phyloP scores from a whole-genome alignment of 1,284 basidiomycete species.

The Athelia psychrophila region DNA sequence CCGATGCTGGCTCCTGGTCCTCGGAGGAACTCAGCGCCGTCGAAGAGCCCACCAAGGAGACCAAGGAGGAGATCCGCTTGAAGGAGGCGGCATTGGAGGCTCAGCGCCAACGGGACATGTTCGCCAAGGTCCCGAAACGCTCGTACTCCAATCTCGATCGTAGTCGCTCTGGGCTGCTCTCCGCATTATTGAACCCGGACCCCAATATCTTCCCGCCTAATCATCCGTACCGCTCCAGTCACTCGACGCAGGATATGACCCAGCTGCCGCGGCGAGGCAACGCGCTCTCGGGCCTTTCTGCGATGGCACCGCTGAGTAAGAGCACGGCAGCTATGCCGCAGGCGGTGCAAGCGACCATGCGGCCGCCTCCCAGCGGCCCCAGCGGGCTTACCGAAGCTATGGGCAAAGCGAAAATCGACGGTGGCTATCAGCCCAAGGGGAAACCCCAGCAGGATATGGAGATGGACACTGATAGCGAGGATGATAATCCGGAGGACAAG shows the following conservation, averaged over 20 bases:
- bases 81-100: constrained; percentile 56
- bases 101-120: constrained; percentile 70
- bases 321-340: constrained; percentile 63
- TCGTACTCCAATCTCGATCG: constrained; percentile 60
- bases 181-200: constrained; percentile 68
- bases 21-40: constrained; percentile 46
- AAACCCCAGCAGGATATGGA: constrained; percentile 70
- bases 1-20: constrained; percentile 53
- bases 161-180: constrained; percentile 56
- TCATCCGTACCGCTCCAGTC: constrained; percentile 56
- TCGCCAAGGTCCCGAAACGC: constrained; percentile 70
- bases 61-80: constrained; percentile 30
- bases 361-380: constrained; percentile 12
- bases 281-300: constrained; percentile 18
- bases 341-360: constrained; percentile 53
- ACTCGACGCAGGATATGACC: constrained; percentile 46
- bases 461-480: constrained; percentile 59
- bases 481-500: constrained; percentile 39
- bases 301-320: constrained; percentile 45
- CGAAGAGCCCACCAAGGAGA: constrained; percentile 20
- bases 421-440: constrained; percentile 57
- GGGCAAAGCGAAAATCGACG: constrained; percentile 8
- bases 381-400: constrained; percentile 14
- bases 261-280: constrained; percentile 28
- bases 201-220: constrained; percentile 53